Evolutionary conservation across 2,329 filamentous ascomycete genomes (phyloP), one percentile per base, ranked within the genome.

Genomic region (Aspergillus thermomutatus): DNA sequence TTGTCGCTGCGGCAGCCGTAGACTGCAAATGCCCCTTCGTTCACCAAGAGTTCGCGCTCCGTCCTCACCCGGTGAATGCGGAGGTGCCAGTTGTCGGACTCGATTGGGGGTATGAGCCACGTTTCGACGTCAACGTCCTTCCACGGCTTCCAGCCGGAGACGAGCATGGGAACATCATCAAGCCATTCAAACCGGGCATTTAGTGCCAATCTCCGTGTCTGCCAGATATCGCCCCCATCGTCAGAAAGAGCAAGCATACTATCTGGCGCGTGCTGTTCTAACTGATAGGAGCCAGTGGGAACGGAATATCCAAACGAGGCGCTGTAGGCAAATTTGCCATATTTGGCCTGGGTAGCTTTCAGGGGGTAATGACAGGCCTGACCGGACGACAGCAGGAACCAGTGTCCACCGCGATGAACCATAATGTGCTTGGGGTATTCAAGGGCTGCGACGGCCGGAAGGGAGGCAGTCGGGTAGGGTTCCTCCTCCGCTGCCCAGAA

Each of bases 301-400:
- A 92, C 89, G 0, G 87, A 90, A 75, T 92, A 92, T 21, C 82
- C 88, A 70, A 90, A 92, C 0, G 87, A 83, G 52, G 87, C 87
- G 66, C 85, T 89, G 48, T 92, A 92, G 5, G 88, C 88, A 68
- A 92, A 92, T 58, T 85, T 83, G 49, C 89, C 89, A 71, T 92
- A 92, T 68, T 92, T 92, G 59, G 89, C 88, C 70, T 92, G 89
- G 0, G 89, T 90, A 53, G 87, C 89, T 72, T 90, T 90, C 79
- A 92, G 87, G 0, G 89, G 87, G 69, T 92, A 92, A 71, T 89
- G 87, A 72, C 89, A 92, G n/a, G 87, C 87, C 70, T 93, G 89
- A 1, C 90, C 89, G 0, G 87, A 89, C 3, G 85, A 88, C 7
- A 92, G 80, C 25, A 92, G 79, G 79, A 92, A 89, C 48, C 86